Evolutionary conservation across 1,284 basidiomycete species (phyloP).

Genomic region (Peniophora sp.): DNA sequence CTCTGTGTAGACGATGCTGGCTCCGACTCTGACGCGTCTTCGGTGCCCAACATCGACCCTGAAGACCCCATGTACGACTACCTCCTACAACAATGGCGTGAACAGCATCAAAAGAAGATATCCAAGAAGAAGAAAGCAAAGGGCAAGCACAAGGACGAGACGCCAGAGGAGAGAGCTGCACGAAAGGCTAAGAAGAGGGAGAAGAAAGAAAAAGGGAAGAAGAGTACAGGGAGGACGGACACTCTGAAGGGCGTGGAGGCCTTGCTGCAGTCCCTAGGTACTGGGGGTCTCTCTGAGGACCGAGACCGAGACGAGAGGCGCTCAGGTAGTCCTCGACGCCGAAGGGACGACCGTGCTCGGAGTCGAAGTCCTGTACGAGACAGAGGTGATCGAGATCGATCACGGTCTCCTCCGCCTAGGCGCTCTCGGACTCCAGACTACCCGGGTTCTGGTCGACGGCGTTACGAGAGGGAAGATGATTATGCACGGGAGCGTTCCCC

Average conservation of each 20-base stretch:
- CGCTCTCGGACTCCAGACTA: no score
- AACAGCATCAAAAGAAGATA: slow-evolving; percentile 58
- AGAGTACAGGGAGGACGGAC: slow-evolving; percentile 10
- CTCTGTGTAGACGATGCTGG: slow-evolving; percentile 35
- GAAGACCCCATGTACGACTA: slow-evolving; percentile 98
- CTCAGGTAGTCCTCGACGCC: no score
- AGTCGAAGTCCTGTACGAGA: no score
- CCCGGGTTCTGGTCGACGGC: no score
- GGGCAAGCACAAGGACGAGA: slow-evolving; percentile 62
- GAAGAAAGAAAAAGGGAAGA: slow-evolving; percentile 30
- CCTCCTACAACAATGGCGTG: slow-evolving; percentile 60
- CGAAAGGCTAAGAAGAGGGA: slow-evolving; percentile 62
- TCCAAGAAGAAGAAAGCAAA: slow-evolving; percentile 46
- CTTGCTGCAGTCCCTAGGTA: slow-evolving; percentile 28
- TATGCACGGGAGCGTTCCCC: no score
- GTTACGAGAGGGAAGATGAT: no score
- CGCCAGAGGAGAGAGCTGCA: slow-evolving; percentile 65
- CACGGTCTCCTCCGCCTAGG: no score
- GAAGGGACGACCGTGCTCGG: no score
- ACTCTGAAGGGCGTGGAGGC: slow-evolving; percentile 43
- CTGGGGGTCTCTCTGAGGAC: no score
- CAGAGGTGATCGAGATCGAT: no score
- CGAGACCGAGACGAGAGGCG: no score
- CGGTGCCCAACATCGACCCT: slow-evolving; percentile 74
- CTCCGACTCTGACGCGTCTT: slow-evolving; percentile 59